Percentiles rank a stretch among this genome's conserved stretches.
phyloP scores from a whole-genome alignment of 208 protist species.

The Jaenimonas drosophilae region DNA sequence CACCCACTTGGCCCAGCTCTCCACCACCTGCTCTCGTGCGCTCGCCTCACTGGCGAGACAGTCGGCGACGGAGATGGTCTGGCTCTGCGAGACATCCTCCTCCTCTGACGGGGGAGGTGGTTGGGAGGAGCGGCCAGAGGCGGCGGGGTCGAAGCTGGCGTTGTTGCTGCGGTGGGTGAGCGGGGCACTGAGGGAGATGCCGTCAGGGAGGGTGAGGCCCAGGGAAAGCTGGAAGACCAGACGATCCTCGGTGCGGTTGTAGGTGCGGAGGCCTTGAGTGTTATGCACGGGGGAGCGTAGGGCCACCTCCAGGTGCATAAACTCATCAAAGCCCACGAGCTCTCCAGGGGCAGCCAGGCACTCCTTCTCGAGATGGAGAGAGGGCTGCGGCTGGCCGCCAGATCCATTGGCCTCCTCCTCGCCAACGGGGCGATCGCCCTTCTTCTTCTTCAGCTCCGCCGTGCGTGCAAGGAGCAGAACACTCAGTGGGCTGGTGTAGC shows the following conservation, averaged over 20 bases:
- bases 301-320: conserved; percentile 31
- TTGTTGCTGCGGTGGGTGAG: neutral
- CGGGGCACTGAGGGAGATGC: conserved; percentile 7
- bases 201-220: conserved; percentile 21
- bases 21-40: conserved; percentile 12
- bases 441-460: conserved; percentile 68
- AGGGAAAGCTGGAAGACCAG: conserved; percentile 65
- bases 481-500: conserved; percentile 23
- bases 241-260: conserved; percentile 52
- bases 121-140: neutral
- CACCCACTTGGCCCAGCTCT: conserved; percentile 5
- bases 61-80: conserved; percentile 4
- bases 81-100: conserved; percentile 15
- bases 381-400: conserved; percentile 7
- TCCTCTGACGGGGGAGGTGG: conserved; percentile 4
- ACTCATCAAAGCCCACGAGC: conserved; percentile 49
- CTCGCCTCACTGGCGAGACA: conserved; percentile 2
- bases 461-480: conserved; percentile 43
- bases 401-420: conserved; percentile 25
- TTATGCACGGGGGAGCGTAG: conserved; percentile 31
- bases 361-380: conserved; percentile 51
- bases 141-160: conserved; percentile 1
- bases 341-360: conserved; percentile 33
- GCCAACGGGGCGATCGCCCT: conserved; percentile 16
- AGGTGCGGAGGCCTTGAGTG: conserved; percentile 54